phyloP scores from a whole-genome alignment of 2,329 filamentous ascomycete genomes.

The Hymenoscyphus repandus region DNA sequence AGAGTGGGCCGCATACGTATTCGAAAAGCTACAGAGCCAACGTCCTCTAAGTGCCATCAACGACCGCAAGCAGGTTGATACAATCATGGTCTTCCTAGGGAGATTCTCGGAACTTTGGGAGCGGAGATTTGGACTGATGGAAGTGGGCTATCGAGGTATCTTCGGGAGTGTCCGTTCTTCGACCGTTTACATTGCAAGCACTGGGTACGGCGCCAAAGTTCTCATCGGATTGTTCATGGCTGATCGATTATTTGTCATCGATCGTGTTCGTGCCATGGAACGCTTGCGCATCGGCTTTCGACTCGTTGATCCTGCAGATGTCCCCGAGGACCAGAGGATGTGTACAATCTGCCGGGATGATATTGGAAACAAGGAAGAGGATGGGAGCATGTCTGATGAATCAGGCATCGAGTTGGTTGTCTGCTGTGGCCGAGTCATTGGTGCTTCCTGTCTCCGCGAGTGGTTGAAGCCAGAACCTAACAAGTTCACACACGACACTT shows the following conservation, averaged over 20 bases:
- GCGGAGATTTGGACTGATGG: slow-evolving; percentile 13
- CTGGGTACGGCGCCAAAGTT: slow-evolving; percentile 19
- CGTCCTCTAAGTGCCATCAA: slow-evolving; percentile 6
- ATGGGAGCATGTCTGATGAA: slow-evolving; percentile 6
- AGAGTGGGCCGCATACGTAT: slow-evolving; percentile 4
- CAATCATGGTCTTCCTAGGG: slow-evolving; percentile 12
- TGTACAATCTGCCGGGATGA: slow-evolving; percentile 21
- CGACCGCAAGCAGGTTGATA: slow-evolving; percentile 7
- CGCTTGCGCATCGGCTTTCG: slow-evolving; percentile 9
- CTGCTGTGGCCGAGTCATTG: slow-evolving; percentile 23
- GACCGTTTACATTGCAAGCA: slow-evolving; percentile 15
- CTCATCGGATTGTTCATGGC: slow-evolving; percentile 22
- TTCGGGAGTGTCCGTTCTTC: not conserved
- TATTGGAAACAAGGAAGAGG: slow-evolving; percentile 9
- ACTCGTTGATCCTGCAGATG: not conserved
- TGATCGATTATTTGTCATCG: slow-evolving; percentile 18
- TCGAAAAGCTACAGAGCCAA: not conserved
- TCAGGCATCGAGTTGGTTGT: slow-evolving; percentile 14
- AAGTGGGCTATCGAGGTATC: not conserved
- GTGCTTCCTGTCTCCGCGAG: slow-evolving; percentile 15
- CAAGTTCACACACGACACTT: not conserved
- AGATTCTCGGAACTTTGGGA: slow-evolving; percentile 14
- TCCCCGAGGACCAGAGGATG: slow-evolving; percentile 8
- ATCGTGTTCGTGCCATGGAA: slow-evolving; percentile 2
- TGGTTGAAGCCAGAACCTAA: slow-evolving; percentile 11